Evolutionary conservation across 108 stramenopile genomes (phyloP).

Genomic region (Fragilariopsis cylindrus): DNA sequence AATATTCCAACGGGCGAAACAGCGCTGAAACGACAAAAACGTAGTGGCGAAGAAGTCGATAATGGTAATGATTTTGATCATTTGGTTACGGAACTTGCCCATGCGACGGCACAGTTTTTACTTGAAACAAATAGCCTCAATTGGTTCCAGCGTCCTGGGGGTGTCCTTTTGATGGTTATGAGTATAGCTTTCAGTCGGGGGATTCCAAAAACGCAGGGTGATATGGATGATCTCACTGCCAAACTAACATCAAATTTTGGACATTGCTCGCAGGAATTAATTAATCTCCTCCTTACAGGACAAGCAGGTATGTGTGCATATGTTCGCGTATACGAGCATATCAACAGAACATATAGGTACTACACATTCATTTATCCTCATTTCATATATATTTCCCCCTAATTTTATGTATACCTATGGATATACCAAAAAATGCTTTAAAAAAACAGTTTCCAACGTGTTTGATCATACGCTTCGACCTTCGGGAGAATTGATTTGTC

Average conservation of each 20-base stretch:
- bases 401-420: conserved; percentile 1
- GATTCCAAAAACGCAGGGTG: conserved; percentile 35
- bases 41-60: background rate
- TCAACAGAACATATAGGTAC: background rate
- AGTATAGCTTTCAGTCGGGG: conserved; percentile 63
- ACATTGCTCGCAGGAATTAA: conserved; percentile 87
- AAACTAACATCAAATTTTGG: conserved; percentile 83
- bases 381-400: background rate
- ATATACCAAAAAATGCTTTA: background rate
- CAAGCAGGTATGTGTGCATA: conserved; percentile 43
- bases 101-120: conserved; percentile 34
- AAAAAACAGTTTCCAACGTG: conserved; percentile 61
- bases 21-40: conserved; percentile 13
- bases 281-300: conserved; percentile 82
- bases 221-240: conserved; percentile 77
- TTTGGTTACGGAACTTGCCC: conserved; percentile 18
- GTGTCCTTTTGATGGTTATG: conserved; percentile 78
- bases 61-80: conserved; percentile 14
- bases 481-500: conserved; percentile 67
- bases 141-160: conserved; percentile 57
- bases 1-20: background rate
- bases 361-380: too few relatives aligned
- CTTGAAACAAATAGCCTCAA: conserved; percentile 40
- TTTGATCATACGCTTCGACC: conserved; percentile 76
- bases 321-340: background rate